Conservation (phyloP, 306 rosid genomes). For the Canavalia gladiata region DNA sequence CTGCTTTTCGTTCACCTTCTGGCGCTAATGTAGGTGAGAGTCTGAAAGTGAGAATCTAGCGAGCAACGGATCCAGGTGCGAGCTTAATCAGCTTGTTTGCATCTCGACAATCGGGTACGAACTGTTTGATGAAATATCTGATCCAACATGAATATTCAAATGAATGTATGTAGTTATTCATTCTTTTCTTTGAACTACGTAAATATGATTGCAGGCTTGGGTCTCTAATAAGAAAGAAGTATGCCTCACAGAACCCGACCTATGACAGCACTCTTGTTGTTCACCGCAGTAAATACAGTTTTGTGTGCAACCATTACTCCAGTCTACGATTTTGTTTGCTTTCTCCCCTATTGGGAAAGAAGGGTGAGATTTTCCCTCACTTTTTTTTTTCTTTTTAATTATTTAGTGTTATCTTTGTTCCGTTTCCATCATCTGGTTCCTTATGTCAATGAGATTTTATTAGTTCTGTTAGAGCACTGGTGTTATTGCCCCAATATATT, state of each 20-base stretch:
- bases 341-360: constrained; percentile 89
- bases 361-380: constrained; percentile 57
- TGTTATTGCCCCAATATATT: not conserved
- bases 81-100: too few relatives aligned
- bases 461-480: not conserved
- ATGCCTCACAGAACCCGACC: constrained; percentile 89
- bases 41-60: too few relatives aligned
- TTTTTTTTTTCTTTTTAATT: not conserved
- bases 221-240: constrained; percentile 31
- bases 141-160: not conserved
- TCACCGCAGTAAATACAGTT: constrained; percentile 72
- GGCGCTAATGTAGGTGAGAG: too few relatives aligned
- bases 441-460: constrained; percentile 11
- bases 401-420: not conserved
- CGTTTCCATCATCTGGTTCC: not conserved
- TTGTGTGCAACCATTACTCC: constrained; percentile 72
- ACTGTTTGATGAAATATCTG: not conserved
- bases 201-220: constrained; percentile 47
- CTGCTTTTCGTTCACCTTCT: too few relatives aligned
- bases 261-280: constrained; percentile 76
- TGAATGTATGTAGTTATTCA: not conserved
- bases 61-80: too few relatives aligned
- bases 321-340: constrained; percentile 86
- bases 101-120: not conserved
- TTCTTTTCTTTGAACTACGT: not conserved